These are phyloP conservation scores for Stenocarpella maydis DNA, from an alignment of 2,329 filamentous ascomycete species.

Conservation along the genomic window DNA sequence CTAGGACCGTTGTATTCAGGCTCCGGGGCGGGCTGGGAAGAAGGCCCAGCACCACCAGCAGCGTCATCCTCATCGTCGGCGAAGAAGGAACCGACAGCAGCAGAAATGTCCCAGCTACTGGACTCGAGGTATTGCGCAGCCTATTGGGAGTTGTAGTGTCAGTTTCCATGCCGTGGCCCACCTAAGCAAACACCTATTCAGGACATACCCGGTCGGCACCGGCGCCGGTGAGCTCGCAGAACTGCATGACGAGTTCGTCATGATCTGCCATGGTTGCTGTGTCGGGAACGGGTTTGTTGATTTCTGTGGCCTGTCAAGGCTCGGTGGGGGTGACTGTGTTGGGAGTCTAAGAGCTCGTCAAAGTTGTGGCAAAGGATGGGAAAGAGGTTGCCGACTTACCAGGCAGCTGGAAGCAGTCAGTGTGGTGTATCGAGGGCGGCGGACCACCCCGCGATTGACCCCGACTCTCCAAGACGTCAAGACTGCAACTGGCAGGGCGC, in stretches of 20 bases:
- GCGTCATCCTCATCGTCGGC: slow-evolving; percentile 61
- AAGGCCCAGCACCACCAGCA: slow-evolving; percentile 53
- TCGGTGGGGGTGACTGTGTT: background rate
- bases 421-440: slow-evolving; percentile 16
- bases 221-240: slow-evolving; percentile 64
- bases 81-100: slow-evolving; percentile 70
- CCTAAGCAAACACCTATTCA: background rate
- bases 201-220: slow-evolving; percentile 55
- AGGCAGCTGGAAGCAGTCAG: no score
- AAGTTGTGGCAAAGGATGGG: background rate
- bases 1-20: slow-evolving; percentile 66
- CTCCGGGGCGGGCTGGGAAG: slow-evolving; percentile 43
- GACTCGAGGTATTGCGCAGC: slow-evolving; percentile 72
- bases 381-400: background rate
- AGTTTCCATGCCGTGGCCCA: background rate
- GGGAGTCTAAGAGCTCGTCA: background rate
- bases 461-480: slow-evolving; percentile 1
- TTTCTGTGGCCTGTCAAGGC: background rate
- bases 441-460: slow-evolving; percentile 18
- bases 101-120: slow-evolving; percentile 71
- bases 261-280: slow-evolving; percentile 48
- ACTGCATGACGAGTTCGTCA: slow-evolving; percentile 58
- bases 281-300: background rate
- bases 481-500: slow-evolving; percentile 4
- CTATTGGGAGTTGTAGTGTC: slow-evolving; percentile 50